phyloP scores from a whole-genome alignment of 2,329 filamentous ascomycete species.

The Triangularia setosa region DNA sequence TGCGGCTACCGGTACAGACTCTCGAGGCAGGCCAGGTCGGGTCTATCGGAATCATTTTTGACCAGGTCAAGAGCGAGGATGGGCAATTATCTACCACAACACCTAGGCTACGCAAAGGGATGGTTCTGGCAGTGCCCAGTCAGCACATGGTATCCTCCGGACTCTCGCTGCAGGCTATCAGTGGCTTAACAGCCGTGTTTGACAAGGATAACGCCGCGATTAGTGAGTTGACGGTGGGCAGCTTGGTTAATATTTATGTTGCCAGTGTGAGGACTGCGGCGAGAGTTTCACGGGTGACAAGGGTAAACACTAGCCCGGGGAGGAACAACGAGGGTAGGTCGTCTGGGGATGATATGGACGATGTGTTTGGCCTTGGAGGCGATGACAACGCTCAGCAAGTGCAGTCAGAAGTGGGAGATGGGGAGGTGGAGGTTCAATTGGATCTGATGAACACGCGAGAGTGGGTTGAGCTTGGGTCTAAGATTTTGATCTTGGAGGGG shows the following conservation, averaged over 20 bases:
- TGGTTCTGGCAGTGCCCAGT: conserved; percentile 68
- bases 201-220: conserved; percentile 51
- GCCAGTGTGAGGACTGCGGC: conserved; percentile 82
- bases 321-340: conserved; percentile 26
- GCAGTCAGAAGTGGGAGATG: conserved; percentile 24
- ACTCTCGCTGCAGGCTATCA: conserved; percentile 59
- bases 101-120: conserved; percentile 66
- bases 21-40: conserved; percentile 81
- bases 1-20: conserved; percentile 75
- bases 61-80: conserved; percentile 27
- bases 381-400: conserved; percentile 36
- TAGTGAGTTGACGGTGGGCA: conserved; percentile 60
- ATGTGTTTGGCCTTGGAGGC: conserved; percentile 57
- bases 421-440: conserved; percentile 56
- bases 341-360: conserved; percentile 43
- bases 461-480: conserved; percentile 69
- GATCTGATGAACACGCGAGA: conserved; percentile 67
- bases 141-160: conserved; percentile 54
- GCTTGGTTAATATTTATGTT: conserved; percentile 76
- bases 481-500: conserved; percentile 68
- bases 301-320: conserved; percentile 22
- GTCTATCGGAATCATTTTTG: conserved; percentile 74
- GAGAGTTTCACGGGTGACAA: conserved; percentile 59
- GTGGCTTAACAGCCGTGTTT: conserved; percentile 69
- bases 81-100: conserved; percentile 13